Base-by-base conservation (phyloP, 805 yeast species). In the Nakazawaea anatomiae region DNA sequence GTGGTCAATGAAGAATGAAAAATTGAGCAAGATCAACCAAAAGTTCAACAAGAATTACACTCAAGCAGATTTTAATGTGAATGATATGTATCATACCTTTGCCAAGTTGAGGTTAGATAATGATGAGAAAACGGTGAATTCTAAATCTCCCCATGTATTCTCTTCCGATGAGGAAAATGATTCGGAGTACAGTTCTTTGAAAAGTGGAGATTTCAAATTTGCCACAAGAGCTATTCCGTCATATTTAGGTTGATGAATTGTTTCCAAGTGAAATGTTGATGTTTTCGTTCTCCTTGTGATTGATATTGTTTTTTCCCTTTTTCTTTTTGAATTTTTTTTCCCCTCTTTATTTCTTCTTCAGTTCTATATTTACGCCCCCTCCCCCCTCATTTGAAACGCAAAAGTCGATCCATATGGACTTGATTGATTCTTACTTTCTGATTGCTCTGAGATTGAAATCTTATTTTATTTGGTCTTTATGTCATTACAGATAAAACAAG, bases 81-180 rank as follows among this genome's bases (percentile, higher is more conserved):
- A 51, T 43, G 53, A 51, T 35, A 51, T 51, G 53, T 51, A 38
- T 42, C 53, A 51, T 41, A 46, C 53, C 3, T 51, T 51, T 38
- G 30, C 53, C 39, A 46, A 42, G 28, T 34, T 51, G 38, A 30
- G 36, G 14, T 25, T 49, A 10, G 34, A 43, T 6, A 27, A 32
- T 8, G 32, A 31, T 11, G 18, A 43, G 32, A 30, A 30, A 25
- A 27, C 11, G 12, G 11, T 5, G 27, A 35, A 34, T 18, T 8
- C 38, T 9, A 14, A 34, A 4, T 29, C 35, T 42, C 35, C 35
- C 9, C 5, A 31, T 36, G 43, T 32, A 30, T 43, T 25, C n/a
- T 44, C 48, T 9, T 42, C 34, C 32, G 48, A 49, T 39, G 47
- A 39, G 28, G 48, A 49, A 2, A 46, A 49, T 42, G 43, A 14